These are phyloP conservation scores for Talaromyces sp. DNA, from an alignment of 2,329 filamentous ascomycete species.

Conservation along the genomic window DNA sequence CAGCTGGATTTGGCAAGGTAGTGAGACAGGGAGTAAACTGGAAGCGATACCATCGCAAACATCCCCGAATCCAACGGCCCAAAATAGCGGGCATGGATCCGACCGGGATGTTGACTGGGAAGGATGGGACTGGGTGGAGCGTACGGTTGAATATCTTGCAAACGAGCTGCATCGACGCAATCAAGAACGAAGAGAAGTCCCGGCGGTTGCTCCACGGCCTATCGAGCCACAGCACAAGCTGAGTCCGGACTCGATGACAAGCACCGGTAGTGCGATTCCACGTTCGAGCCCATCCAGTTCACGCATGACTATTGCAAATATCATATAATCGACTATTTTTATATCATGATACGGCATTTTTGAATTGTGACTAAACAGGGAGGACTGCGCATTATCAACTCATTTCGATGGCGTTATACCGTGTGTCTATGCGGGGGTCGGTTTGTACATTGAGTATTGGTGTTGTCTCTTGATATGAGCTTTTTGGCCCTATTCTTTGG, in stretches of 20 bases:
- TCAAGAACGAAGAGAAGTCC: conserved; percentile 12
- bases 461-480: background rate
- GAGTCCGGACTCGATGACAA: conserved; percentile 20
- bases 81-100: conserved; percentile 48
- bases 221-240: conserved; percentile 17
- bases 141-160: conserved; percentile 54
- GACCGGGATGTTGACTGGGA: conserved; percentile 57
- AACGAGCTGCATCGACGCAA: conserved; percentile 33
- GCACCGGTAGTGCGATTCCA: conserved; percentile 7
- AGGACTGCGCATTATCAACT: background rate
- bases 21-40: conserved; percentile 46
- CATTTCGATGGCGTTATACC: background rate
- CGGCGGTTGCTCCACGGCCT: conserved; percentile 2
- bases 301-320: conserved; percentile 45
- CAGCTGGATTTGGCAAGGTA: conserved; percentile 76
- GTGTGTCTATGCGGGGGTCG: background rate
- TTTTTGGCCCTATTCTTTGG: background rate
- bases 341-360: background rate
- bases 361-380: background rate
- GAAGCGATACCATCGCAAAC: conserved; percentile 21
- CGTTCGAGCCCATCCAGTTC: conserved; percentile 30
- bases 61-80: conserved; percentile 36
- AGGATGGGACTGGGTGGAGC: conserved; percentile 73
- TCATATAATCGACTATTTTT: conserved; percentile 26
- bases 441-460: background rate